A percentile compares a stretch with the other conserved stretches of the same genome.
These are phyloP conservation scores for Metroxylon sagu DNA, from an alignment of 176 grass and related monocot species.

Conservation along the genomic window DNA sequence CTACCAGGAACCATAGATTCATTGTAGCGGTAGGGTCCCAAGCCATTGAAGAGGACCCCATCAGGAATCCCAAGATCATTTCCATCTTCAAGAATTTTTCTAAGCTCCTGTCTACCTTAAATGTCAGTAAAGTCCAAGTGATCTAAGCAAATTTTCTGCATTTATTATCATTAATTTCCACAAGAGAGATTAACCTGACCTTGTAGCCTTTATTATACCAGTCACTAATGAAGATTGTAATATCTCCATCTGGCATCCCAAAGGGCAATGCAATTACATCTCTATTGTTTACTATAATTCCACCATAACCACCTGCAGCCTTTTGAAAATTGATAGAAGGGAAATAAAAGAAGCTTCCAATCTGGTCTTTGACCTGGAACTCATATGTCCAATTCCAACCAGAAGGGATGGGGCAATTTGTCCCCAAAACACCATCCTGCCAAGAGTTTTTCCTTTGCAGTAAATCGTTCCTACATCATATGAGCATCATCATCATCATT, in stretches of 20 bases:
- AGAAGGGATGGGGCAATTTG: constrained; percentile 70
- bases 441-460: constrained; percentile 68
- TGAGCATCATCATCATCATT: constrained; percentile 1
- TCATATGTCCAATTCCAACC: constrained; percentile 92
- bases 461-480: constrained; percentile 50
- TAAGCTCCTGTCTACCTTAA: constrained; percentile 31
- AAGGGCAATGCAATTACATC: constrained; percentile 84
- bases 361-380: constrained; percentile 90
- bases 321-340: constrained; percentile 46
- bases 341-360: constrained; percentile 76
- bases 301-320: constrained; percentile 58
- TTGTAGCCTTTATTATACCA: constrained; percentile 54
- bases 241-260: constrained; percentile 63
- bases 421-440: constrained; percentile 84
- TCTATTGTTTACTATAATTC: constrained; percentile 73
- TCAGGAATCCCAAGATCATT: constrained; percentile 45
- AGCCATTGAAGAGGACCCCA: constrained; percentile 62
- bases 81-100: constrained; percentile 49
- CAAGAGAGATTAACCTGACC: constrained; percentile 15
- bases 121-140: neutral
- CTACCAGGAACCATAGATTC: constrained; percentile 43
- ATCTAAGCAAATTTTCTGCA: constrained; percentile 1
- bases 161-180: neutral
- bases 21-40: constrained; percentile 74
- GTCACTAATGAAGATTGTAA: constrained; percentile 71